Conservation (phyloP, 106 monocot species). For the Allium sativum region DNA sequence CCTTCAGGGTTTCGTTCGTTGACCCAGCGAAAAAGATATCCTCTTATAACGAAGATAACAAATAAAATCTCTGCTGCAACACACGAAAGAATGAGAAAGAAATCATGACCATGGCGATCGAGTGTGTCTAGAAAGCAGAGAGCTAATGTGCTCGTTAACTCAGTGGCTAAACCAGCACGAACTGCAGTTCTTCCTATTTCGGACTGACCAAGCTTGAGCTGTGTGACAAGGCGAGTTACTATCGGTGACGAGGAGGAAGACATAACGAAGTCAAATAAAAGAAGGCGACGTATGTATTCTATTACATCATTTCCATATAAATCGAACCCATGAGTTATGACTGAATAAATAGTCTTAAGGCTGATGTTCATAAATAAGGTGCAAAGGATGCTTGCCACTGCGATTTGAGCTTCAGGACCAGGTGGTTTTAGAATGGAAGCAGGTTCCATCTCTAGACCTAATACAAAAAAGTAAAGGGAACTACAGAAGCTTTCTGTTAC, state of each 20-base stretch:
- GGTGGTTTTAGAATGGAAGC: slow-evolving; percentile 13
- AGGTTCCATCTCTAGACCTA: slow-evolving; percentile 70
- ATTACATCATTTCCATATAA: no score
- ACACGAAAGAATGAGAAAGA: neutral
- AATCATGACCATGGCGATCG: neutral
- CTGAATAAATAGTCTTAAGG: no score
- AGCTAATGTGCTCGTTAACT: slow-evolving; percentile 37
- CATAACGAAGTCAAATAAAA: slow-evolving; percentile 18
- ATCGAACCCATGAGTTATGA: no score
- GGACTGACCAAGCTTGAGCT: slow-evolving; percentile 70
- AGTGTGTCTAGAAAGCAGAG: slow-evolving; percentile 6
- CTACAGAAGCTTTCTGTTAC: neutral
- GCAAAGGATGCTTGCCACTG: slow-evolving; percentile 31
- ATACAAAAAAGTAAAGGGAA: slow-evolving; percentile 39
- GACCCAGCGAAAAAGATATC: slow-evolving; percentile 16
- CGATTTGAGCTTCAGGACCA: slow-evolving; percentile 20
- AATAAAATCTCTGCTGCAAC: slow-evolving; percentile 8
- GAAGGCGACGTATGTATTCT: neutral
- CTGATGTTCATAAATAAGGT: slow-evolving; percentile 1
- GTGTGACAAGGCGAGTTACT: slow-evolving; percentile 52
- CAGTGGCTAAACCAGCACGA: slow-evolving; percentile 32
- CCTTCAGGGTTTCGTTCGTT: slow-evolving; percentile 51
- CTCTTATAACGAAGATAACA: slow-evolving; percentile 6
- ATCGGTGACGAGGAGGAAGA: slow-evolving; percentile 46
- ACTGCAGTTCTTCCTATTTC: slow-evolving; percentile 45